Evolutionary conservation across 1,284 basidiomycete genomes (phyloP), one percentile per base, ranked within the genome.

Genomic region (Leccinum pachyderme): DNA sequence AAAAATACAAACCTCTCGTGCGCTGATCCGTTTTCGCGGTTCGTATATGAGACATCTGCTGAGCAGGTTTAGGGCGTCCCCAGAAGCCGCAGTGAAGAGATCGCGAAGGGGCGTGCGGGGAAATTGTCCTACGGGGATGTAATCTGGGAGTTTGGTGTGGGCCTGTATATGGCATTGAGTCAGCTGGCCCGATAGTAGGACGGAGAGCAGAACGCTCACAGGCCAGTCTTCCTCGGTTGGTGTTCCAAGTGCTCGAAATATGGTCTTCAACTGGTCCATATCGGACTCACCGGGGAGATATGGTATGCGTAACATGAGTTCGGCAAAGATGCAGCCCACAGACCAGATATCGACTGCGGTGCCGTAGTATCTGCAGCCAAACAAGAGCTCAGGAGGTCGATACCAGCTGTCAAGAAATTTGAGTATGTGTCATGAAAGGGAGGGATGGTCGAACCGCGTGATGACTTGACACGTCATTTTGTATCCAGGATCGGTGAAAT

Each of bases 391-490:
- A 8, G 96, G 95, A 4, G 96, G 93, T 13, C 97, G 89, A 69
- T 99, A 99, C 97, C 97, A 99, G 61, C 94, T 95, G 60, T 29
- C 25, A n/a, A 49, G 2, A 32, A 32, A 35, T 45, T 53, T 53
- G 32, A 52, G 47, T 13, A 24, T 18, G 24, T 4, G 13, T 11
- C 11, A 6, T n/a, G 1, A 1, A 33, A 45, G 28, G 9, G 47
- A 7, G 46, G 28, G 18, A 18, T 15, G 7, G 18, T 67, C 78
- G 44, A 59, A 94, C 91, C 93, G 79, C 6, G 97, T 99, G 69
- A 99, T 96, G 57, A 99, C 97, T 68, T 98, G 95, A 64, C 88
- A 93, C 0, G 97, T 98, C 97, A 99, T 99, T 69, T 93, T 91
- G 65, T 89, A 87, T 1, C 89, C 91, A 25, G 95, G 93, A 67